phyloP scores from a whole-genome alignment of 2,329 filamentous ascomycete genomes.

The Dactylellina haptotyla region DNA sequence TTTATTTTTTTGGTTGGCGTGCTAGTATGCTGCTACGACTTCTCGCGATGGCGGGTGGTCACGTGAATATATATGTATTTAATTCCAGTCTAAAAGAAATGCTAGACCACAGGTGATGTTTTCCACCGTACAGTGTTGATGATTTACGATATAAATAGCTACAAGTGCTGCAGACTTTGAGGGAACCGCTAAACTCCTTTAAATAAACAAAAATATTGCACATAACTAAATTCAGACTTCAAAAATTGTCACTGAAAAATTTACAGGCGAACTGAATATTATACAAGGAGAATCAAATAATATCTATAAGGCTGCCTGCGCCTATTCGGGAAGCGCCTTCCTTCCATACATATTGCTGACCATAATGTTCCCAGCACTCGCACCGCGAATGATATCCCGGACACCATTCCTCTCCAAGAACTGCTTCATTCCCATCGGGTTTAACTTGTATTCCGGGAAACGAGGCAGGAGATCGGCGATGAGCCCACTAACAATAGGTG shows the following conservation, averaged over 20 bases:
- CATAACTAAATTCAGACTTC: no score
- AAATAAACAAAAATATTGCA: no score
- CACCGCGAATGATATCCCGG: neutral
- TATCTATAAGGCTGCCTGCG: no score
- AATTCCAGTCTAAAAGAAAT: conserved; percentile 18
- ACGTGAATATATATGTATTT: conserved; percentile 16
- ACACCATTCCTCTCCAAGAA: conserved; percentile 5
- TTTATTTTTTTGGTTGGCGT: neutral
- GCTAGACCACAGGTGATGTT: conserved; percentile 12
- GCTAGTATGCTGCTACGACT: neutral
- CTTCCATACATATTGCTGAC: neutral
- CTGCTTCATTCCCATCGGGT: conserved; percentile 55
- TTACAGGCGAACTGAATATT: no score
- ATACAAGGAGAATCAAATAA: no score
- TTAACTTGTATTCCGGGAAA: conserved; percentile 25
- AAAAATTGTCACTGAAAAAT: no score
- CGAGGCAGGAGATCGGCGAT: conserved; percentile 1
- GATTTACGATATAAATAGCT: neutral
- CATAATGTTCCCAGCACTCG: conserved; percentile 1
- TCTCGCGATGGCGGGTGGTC: neutral
- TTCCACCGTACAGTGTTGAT: neutral
- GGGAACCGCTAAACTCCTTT: no score
- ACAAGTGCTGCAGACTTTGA: neutral
- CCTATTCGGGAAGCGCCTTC: no score
- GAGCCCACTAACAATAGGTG: conserved; percentile 2